These are phyloP conservation scores for Paraphaeosphaeria sporulosa DNA, from an alignment of 2,329 filamentous ascomycete genomes.

Conservation along the genomic window DNA sequence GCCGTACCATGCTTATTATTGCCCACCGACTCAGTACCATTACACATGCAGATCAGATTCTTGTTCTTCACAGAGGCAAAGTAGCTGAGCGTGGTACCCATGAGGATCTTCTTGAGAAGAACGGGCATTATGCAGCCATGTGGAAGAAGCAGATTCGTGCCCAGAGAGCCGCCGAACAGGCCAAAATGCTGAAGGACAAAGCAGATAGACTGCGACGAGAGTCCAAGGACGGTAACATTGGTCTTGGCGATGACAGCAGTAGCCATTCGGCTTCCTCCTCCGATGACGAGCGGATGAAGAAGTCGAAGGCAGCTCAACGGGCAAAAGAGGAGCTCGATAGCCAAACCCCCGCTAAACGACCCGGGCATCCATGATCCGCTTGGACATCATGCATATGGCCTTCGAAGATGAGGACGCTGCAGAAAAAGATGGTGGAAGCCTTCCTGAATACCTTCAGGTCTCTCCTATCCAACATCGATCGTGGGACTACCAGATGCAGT, in stretches of 20 bases:
- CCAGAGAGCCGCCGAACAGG: conserved; percentile 59
- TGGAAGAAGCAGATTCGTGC: conserved; percentile 62
- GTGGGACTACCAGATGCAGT: not conserved
- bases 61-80: conserved; percentile 62
- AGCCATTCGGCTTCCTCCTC: conserved; percentile 43
- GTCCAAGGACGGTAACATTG: conserved; percentile 52
- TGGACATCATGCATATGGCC: not conserved
- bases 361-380: conserved; percentile 36
- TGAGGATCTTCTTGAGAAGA: conserved; percentile 57
- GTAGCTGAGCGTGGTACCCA: conserved; percentile 62
- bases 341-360: conserved; percentile 20
- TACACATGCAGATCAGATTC: conserved; percentile 63
- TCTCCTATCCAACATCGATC: not conserved
- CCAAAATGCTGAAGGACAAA: conserved; percentile 58
- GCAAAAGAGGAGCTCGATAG: conserved; percentile 12
- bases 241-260: conserved; percentile 48
- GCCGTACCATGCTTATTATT: conserved; percentile 93
- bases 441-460: not conserved
- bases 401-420: not conserved
- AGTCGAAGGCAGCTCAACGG: conserved; percentile 21
- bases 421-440: not conserved
- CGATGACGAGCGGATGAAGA: conserved; percentile 44
- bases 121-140: conserved; percentile 57
- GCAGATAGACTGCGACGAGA: conserved; percentile 58
- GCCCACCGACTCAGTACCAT: conserved; percentile 72